A percentile compares a stretch with the other conserved stretches of the same genome.
phyloP scores from a whole-genome alignment of 176 grass and related monocot genomes.

The Phoenix roebelenii region DNA sequence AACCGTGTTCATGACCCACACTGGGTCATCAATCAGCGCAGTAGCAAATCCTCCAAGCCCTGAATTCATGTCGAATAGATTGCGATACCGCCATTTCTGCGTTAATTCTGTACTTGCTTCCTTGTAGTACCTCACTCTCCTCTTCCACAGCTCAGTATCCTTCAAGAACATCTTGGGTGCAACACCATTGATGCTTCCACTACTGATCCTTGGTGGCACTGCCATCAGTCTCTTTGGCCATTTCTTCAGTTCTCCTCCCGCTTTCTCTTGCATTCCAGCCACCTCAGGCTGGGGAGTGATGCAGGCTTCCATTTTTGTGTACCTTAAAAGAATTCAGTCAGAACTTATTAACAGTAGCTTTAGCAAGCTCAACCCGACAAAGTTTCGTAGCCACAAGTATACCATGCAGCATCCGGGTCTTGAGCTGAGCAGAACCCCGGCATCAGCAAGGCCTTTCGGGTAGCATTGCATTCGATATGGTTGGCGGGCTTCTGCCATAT shows the following conservation, averaged over 20 bases:
- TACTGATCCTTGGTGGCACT: conserved; percentile 12
- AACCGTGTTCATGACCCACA: conserved; percentile 27
- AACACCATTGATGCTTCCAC: conserved; percentile 7
- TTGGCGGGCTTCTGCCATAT: conserved; percentile 28
- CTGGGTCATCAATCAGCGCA: conserved; percentile 7
- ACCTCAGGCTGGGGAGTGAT: conserved; percentile 21
- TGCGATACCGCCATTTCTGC: conserved; percentile 12
- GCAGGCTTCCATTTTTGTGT: conserved; percentile 26
- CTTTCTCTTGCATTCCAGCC: background rate
- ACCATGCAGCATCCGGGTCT: conserved; percentile 34
- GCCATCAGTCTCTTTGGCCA: conserved; percentile 26
- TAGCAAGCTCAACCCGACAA: background rate
- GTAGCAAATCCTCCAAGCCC: conserved; percentile 17
- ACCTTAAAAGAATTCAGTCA: conserved; percentile 8
- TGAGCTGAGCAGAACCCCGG: conserved; percentile 15
- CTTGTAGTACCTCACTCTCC: conserved; percentile 15
- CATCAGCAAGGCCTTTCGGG: background rate
- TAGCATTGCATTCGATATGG: conserved; percentile 20
- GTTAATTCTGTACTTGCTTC: background rate
- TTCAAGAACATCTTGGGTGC: conserved; percentile 18
- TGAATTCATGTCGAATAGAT: conserved; percentile 23
- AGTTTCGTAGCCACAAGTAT: background rate
- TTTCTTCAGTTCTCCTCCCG: conserved; percentile 24
- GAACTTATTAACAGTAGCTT: background rate
- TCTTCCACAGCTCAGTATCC: conserved; percentile 19